Evolutionary conservation across 495 filamentous ascomycete species (phyloP).

Genomic region (Aspergillus wentii): DNA sequence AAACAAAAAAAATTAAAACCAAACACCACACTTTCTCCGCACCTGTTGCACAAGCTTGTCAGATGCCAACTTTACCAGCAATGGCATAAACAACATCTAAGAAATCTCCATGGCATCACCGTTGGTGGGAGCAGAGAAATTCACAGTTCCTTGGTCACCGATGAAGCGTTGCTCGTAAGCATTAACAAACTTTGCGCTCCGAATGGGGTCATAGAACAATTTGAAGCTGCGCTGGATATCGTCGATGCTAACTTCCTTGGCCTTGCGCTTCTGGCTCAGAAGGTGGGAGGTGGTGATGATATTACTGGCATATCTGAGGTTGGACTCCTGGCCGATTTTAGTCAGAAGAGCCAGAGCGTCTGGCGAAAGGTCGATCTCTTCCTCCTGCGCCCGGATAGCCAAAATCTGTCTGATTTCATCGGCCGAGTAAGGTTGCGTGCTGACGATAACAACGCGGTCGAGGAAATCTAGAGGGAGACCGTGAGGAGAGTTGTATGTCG

Average conservation of each 20-base stretch:
- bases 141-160: slow-evolving; percentile 75
- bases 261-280: slow-evolving; percentile 72
- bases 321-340: slow-evolving; percentile 91
- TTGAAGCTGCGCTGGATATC: slow-evolving; percentile 92
- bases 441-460: slow-evolving; percentile 93
- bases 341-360: slow-evolving; percentile 88
- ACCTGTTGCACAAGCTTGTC: no score
- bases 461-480: slow-evolving; percentile 94
- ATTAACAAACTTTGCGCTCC: slow-evolving; percentile 85
- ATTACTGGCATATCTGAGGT: slow-evolving; percentile 89
- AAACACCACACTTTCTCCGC: no score
- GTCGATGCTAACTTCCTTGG: slow-evolving; percentile 71
- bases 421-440: slow-evolving; percentile 79
- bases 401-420: slow-evolving; percentile 91
- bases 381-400: slow-evolving; percentile 85
- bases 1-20: slow-evolving; percentile 14
- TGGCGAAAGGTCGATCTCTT: slow-evolving; percentile 85
- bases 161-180: slow-evolving; percentile 93
- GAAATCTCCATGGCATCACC: slow-evolving; percentile 84
- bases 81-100: slow-evolving; percentile 30
- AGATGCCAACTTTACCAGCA: no score
- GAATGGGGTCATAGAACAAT: slow-evolving; percentile 83
- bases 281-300: slow-evolving; percentile 91
- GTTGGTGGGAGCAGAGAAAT: slow-evolving; percentile 61
- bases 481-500: slow-evolving; percentile 85